These are phyloP conservation scores for Pleodorina starrii DNA, from an alignment of 139 green algal genomes.

Conservation along the genomic window DNA sequence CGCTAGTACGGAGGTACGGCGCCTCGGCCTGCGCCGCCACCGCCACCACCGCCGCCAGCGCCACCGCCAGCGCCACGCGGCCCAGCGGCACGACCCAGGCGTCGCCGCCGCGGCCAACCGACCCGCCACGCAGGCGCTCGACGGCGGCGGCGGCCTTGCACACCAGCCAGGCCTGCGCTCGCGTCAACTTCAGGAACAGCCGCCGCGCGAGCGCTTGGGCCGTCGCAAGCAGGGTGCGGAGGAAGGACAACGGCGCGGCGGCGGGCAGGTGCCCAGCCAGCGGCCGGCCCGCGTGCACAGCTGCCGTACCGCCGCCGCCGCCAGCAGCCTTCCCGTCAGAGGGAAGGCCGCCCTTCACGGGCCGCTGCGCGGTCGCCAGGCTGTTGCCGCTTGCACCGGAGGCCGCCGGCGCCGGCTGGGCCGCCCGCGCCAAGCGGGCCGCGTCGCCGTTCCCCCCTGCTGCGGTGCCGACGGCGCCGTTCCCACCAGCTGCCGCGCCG, in stretches of 20 bases:
- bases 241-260: background rate
- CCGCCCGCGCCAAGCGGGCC: too few species aligned
- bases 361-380: too few species aligned
- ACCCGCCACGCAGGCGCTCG: background rate
- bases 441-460: too few species aligned
- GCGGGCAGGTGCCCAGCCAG: too few species aligned
- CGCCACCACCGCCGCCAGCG: background rate
- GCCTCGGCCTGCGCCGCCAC: conserved; percentile 29
- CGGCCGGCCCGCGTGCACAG: too few species aligned
- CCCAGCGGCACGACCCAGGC: background rate
- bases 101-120: background rate
- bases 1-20: background rate
- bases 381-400: too few species aligned
- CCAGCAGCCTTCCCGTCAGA: background rate
- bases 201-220: background rate
- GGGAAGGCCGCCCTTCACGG: too few species aligned
- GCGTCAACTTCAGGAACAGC: background rate
- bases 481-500: background rate
- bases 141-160: background rate
- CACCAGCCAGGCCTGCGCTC: conserved; percentile 12
- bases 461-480: too few species aligned
- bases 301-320: background rate
- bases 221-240: background rate
- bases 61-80: background rate
- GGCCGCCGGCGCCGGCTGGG: too few species aligned